Evolutionary conservation across 805 yeast genomes (phyloP).

Genomic region (Metschnikowia dekortorum): DNA sequence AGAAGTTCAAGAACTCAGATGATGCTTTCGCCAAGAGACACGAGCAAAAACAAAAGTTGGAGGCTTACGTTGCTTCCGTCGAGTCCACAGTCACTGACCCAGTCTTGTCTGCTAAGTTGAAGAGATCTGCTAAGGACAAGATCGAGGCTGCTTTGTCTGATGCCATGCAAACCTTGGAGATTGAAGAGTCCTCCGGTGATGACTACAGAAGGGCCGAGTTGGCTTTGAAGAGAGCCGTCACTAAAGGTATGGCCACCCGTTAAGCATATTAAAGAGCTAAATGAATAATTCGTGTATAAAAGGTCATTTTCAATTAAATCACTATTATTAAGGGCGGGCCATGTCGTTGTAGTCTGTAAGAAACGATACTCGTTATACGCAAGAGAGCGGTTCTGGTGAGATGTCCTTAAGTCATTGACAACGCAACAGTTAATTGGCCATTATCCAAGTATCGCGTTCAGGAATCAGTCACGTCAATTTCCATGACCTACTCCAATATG

Average conservation of each 20-base stretch:
- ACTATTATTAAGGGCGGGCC: neutral
- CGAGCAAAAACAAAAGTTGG: conserved; percentile 98
- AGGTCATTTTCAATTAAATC: conserved; percentile 9
- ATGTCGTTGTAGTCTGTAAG: no score
- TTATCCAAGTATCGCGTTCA: no score
- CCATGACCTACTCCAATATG: conserved; percentile 46
- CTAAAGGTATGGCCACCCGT: conserved; percentile 99
- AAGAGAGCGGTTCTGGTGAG: no score
- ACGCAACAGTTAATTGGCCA: no score
- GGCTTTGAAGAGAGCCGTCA: conserved; percentile 97
- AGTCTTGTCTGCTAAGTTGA: conserved; percentile 91
- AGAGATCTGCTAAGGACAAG: conserved; percentile 96
- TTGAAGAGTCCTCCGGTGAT: conserved; percentile 94
- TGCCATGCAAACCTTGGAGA: conserved; percentile 95
- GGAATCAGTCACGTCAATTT: no score
- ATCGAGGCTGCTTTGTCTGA: conserved; percentile 97
- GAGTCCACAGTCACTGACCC: conserved; percentile 97
- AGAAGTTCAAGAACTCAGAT: conserved; percentile 88
- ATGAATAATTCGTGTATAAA: conserved; percentile 18
- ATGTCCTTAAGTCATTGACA: no score
- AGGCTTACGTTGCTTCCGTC: conserved; percentile 85
- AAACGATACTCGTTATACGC: no score
- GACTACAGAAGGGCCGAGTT: conserved; percentile 99
- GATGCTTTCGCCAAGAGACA: conserved; percentile 99
- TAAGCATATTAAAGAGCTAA: conserved; percentile 38